Conservation (phyloP, 352 stramenopile genomes). For the Phytopythium kandeliae region DNA sequence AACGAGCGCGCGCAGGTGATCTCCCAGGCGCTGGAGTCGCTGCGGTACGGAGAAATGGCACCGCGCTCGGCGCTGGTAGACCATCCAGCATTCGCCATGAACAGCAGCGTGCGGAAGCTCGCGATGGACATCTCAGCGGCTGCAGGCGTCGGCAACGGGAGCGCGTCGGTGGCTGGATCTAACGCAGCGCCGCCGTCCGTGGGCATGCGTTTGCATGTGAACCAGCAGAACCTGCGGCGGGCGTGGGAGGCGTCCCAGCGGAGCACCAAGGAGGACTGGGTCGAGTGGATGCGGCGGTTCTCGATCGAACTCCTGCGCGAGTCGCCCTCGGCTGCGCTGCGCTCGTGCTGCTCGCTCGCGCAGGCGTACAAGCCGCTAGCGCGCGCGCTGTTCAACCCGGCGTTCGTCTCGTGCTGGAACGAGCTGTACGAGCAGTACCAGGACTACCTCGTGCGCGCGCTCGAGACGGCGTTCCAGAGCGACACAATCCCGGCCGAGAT, state of each 20-base stretch:
- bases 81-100: slow-evolving; percentile 37
- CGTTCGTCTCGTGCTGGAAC: slow-evolving; percentile 99
- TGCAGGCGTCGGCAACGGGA: slow-evolving; percentile 10
- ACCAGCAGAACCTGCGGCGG: slow-evolving; percentile 89
- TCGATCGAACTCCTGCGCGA: slow-evolving; percentile 96
- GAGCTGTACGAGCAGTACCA: slow-evolving; percentile 94
- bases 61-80: slow-evolving; percentile 36
- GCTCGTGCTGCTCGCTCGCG: slow-evolving; percentile 91
- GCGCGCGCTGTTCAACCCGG: slow-evolving; percentile 95
- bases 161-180: slow-evolving; percentile 7
- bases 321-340: slow-evolving; percentile 91
- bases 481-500: slow-evolving; percentile 94
- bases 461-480: slow-evolving; percentile 94
- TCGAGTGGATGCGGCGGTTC: slow-evolving; percentile 97
- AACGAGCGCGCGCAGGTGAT: slow-evolving; percentile 32
- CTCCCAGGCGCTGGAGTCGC: slow-evolving; percentile 40
- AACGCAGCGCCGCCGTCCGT: slow-evolving; percentile 33
- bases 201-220: slow-evolving; percentile 84
- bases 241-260: slow-evolving; percentile 95
- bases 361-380: slow-evolving; percentile 97
- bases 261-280: slow-evolving; percentile 92
- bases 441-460: slow-evolving; percentile 87
- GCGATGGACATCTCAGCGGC: slow-evolving; percentile 25
- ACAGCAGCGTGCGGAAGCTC: slow-evolving; percentile 33
- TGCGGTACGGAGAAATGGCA: slow-evolving; percentile 42